phyloP scores from a whole-genome alignment of 441 rosid species.

The Erysimum cheiri region DNA sequence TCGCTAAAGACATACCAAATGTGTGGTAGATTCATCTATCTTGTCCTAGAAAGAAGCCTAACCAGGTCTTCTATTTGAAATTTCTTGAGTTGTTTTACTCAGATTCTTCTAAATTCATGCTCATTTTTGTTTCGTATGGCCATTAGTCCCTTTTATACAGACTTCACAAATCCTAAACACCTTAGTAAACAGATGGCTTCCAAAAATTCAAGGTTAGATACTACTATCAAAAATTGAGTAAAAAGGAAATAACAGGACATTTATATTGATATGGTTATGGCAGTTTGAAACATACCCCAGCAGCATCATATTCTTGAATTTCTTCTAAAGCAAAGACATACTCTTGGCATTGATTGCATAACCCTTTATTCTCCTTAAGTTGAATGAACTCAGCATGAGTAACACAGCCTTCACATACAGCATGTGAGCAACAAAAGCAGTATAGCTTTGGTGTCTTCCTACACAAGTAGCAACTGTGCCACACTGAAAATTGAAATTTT shows the following conservation, averaged over 20 bases:
- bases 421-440: slow-evolving; percentile 40
- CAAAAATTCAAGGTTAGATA: slow-evolving; percentile 9
- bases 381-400: slow-evolving; percentile 30
- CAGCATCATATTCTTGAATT: slow-evolving; percentile 36
- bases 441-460: slow-evolving; percentile 32
- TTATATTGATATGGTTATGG: neutral
- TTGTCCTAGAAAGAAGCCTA: slow-evolving; percentile 8
- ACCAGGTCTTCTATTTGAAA: neutral
- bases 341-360: slow-evolving; percentile 39
- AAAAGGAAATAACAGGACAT: slow-evolving; percentile 13
- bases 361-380: slow-evolving; percentile 39
- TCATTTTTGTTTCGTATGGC: neutral
- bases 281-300: slow-evolving; percentile 38
- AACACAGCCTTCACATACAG: slow-evolving; percentile 38
- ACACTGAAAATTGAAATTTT: slow-evolving; percentile 33
- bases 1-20: neutral
- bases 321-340: slow-evolving; percentile 38
- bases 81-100: slow-evolving; percentile 5
- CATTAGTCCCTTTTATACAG: neutral
- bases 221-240: neutral
- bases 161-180: neutral
- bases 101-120: neutral
- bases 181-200: neutral
- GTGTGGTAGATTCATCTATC: neutral
- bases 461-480: slow-evolving; percentile 47